Evolutionary conservation across 169 alveolate genomes (phyloP).

Genomic region (Cryptosporidium canis): DNA sequence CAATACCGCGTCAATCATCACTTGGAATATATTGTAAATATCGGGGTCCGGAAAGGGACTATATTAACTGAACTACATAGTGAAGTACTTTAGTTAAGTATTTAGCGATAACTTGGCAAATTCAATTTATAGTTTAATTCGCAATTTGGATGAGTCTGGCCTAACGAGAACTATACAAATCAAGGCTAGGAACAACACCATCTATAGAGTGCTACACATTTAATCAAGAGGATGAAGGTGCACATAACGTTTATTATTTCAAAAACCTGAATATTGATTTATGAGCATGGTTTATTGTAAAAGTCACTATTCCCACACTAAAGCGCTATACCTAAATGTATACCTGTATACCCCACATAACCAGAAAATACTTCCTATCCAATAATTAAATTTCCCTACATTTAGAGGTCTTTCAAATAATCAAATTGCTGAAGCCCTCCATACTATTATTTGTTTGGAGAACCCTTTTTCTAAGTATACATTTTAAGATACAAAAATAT

Average conservation of each 20-base stretch:
- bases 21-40: no score
- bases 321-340: neutral
- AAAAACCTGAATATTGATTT: neutral
- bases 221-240: neutral
- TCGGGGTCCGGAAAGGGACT: no score
- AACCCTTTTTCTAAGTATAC: neutral
- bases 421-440: neutral
- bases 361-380: constrained; percentile 33
- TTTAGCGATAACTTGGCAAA: no score
- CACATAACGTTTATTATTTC: neutral
- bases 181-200: no score
- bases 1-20: neutral
- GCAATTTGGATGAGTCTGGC: no score
- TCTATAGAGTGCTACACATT: no score
- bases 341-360: constrained; percentile 13
- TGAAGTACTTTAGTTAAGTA: no score
- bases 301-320: constrained; percentile 28
- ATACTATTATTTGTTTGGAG: neutral
- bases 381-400: neutral
- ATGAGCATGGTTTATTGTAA: neutral
- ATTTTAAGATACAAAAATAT: neutral
- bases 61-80: no score
- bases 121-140: no score
- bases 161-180: no score
- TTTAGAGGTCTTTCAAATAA: neutral